Base-by-base conservation (phyloP, 2,329 filamentous ascomycete genomes). In the Trichoderma endophyticum region DNA sequence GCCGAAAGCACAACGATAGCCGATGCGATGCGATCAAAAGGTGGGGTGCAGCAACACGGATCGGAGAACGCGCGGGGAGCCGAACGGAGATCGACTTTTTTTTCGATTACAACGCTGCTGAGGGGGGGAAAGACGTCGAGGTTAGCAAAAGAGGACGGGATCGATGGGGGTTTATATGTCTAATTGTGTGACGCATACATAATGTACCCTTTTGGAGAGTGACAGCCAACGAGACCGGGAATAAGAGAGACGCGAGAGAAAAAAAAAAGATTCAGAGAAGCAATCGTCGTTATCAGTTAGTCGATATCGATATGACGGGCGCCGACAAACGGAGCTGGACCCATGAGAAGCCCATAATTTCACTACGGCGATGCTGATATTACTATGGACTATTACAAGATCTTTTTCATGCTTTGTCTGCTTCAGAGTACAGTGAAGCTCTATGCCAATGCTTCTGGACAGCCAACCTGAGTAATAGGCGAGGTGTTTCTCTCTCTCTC, bases 21-120 rank as follows among this genome's bases (percentile, higher is more conserved):
- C 66, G 66, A 61, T 69, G 66, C 66, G 66, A 69, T 69, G 66
- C 66, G 66, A 21, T 26, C 26, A 21, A 43, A 43, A 59, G 69
- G 69, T 71, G 69, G 69, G 51, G 61, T 71, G 69, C 51, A 71
- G 69, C 43, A 48, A 34, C 36, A 59, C 21, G 48, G 54, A 59
- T 71, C 69, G 69, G 69, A 71, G 69, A 71, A 71, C 43, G 69
- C 69, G 69, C 59, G 69, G 69, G 66, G 66, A 57, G 59, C 69
- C 69, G 69, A 71, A 65, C 69, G 69, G 69, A 71, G 69, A 71
- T 65, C 69, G 69, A 65, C 57, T 62, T 28, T 57, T 21, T 21
- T 30, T 15, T 18, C 28, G 48, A 66, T 24, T 68, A 26, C 28
- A 18, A 57, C 48, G 21, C 43, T 48, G 48, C 34, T 43, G 59